A percentile compares a stretch with the other conserved stretches of the same genome.
Evolutionary conservation across 148 eudicot species (phyloP).

Genomic region (Agrostemma githago): DNA sequence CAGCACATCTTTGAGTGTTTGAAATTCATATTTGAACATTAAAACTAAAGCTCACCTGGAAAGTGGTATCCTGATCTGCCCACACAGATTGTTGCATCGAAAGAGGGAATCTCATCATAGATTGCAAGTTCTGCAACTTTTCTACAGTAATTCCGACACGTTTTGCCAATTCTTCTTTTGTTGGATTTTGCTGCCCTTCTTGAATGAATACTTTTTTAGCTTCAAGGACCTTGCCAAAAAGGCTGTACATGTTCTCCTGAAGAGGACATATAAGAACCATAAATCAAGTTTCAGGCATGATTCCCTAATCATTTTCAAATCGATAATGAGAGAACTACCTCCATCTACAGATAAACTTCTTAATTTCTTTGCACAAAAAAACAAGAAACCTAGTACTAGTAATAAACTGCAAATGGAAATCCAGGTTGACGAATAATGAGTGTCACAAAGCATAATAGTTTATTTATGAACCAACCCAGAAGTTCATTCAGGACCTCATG

Average conservation of each 20-base stretch:
- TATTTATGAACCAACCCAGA: not conserved
- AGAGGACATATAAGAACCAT: constrained; percentile 3
- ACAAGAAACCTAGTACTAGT: not conserved
- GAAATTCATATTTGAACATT: not conserved
- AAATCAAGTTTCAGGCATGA: not conserved
- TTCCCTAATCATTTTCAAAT: not conserved
- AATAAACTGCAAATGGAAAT: not conserved
- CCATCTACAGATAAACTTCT: not conserved
- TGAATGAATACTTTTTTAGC: constrained; percentile 57
- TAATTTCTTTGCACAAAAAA: not conserved
- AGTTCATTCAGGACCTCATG: not conserved
- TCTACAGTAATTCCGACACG: constrained; percentile 71
- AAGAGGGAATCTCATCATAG: constrained; percentile 51
- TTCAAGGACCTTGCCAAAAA: constrained; percentile 64
- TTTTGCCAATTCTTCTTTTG: constrained; percentile 61
- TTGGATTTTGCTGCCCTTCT: constrained; percentile 62
- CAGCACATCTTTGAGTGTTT: not conserved
- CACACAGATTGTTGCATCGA: constrained; percentile 74
- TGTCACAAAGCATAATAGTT: not conserved
- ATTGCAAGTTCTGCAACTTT: constrained; percentile 52
- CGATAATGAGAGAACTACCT: not conserved
- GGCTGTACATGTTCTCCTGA: constrained; percentile 75
- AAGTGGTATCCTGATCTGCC: constrained; percentile 66
- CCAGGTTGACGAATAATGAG: not conserved
- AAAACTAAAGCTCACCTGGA: constrained; percentile 44